phyloP scores from a whole-genome alignment of 352 stramenopile genomes.

The Plasmopara halstedii region DNA sequence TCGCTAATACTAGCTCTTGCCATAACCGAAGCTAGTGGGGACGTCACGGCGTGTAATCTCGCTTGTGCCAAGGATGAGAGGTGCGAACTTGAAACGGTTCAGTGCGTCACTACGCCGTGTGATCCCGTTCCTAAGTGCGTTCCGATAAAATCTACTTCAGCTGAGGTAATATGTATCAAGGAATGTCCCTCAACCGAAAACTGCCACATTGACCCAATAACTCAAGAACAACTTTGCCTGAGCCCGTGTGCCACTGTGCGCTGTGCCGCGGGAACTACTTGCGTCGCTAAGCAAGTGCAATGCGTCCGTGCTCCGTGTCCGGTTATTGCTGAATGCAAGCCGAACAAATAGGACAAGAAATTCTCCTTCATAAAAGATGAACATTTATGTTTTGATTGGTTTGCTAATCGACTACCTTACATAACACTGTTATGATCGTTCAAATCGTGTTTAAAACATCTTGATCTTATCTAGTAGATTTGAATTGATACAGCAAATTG shows the following conservation, averaged over 20 bases:
- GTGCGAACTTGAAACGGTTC: not conserved
- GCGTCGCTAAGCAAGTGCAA: slow-evolving; percentile 16
- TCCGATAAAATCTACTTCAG: not conserved
- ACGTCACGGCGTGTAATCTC: not conserved
- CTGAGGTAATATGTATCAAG: slow-evolving; percentile 7
- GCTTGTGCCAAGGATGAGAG: not conserved
- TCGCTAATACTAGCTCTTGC: not conserved
- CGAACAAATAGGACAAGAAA: slow-evolving; percentile 3
- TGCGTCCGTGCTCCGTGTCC: slow-evolving; percentile 16
- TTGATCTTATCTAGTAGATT: no score
- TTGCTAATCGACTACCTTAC: no score
- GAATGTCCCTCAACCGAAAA: slow-evolving; percentile 10
- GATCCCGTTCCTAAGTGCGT: slow-evolving; percentile 11
- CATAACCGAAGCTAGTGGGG: not conserved
- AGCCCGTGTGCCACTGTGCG: slow-evolving; percentile 13
- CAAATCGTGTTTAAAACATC: no score
- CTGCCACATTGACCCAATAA: slow-evolving; percentile 15
- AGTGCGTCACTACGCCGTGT: not conserved
- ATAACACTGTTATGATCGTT: not conserved
- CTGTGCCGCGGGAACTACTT: slow-evolving; percentile 10
- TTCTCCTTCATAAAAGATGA: not conserved
- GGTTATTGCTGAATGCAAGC: slow-evolving; percentile 14
- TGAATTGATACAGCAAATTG: no score
- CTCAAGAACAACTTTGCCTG: slow-evolving; percentile 14
- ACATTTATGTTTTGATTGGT: not conserved